Conservation (phyloP, 805 yeast genomes). For the Starmerella bombicola region DNA sequence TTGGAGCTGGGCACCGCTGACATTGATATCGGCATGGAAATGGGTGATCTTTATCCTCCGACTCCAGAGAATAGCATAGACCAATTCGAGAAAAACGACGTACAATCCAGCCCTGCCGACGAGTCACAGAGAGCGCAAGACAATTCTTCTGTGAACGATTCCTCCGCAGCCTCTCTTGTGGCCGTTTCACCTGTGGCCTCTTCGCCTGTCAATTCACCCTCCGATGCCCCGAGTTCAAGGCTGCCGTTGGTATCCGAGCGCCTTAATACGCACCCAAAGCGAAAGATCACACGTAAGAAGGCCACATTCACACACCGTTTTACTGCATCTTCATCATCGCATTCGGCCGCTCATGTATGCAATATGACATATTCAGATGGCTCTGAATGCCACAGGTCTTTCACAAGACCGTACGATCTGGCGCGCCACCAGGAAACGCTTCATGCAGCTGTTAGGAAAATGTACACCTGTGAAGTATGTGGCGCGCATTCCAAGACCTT, state of each 20-base stretch:
- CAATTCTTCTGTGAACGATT: neutral
- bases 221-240: neutral
- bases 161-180: neutral
- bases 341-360: conserved; percentile 18
- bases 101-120: neutral
- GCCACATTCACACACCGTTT: conserved; percentile 2
- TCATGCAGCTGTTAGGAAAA: conserved; percentile 76
- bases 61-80: neutral
- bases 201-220: neutral
- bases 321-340: conserved; percentile 4
- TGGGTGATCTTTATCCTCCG: conserved; percentile 6
- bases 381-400: conserved; percentile 57
- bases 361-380: conserved; percentile 26
- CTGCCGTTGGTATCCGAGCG: neutral
- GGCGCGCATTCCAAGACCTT: conserved; percentile 72
- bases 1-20: neutral
- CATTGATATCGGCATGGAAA: conserved; percentile 6
- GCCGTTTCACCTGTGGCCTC: neutral
- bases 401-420: conserved; percentile 88
- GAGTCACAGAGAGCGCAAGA: neutral
- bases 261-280: neutral
- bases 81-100: too few species aligned
- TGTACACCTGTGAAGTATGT: conserved; percentile 78
- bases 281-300: conserved; percentile 1
- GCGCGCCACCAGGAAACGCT: conserved; percentile 94